Evolutionary conservation across 2,329 filamentous ascomycete genomes (phyloP), one percentile per base, ranked within the genome.

Genomic region (Monosporascus sp.): DNA sequence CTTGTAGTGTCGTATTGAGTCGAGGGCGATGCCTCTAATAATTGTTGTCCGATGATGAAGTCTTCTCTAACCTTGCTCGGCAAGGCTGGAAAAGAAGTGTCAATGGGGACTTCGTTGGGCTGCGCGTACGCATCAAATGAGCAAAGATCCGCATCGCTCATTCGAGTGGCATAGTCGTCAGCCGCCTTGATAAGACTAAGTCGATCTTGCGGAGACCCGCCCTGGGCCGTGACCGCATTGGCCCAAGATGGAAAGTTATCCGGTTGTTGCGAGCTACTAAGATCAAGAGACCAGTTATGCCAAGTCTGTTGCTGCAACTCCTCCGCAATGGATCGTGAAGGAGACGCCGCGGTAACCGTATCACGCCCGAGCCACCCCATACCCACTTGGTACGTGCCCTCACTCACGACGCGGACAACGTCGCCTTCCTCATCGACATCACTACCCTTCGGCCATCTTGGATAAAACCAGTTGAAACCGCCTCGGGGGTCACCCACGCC

Each of bases 401-500:
- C 76, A 66, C 94, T 99, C 50, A 93, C 77, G 11, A 96, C 88
- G 24, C 92, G 84, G 42, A 93, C 76, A 9, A 79, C 80, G 51
- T 88, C 78, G 2, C 88, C 86, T 45, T 85, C 69, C 50, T 81
- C 74, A 61, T 93, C 85, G 3, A 85, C 64, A 62, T 93, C 88
- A 24, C 77, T 77, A 0, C 88, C 88, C 45, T 79, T 81, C 8
- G 89, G 88, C 84, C 86, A 93, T 52, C 86, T 80, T 47, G 86
- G 83, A 60, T 88, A 85, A 62, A 96, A 89, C 93, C 95, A 99
- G 62, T 93, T 89, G 45, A 96, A 81, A 0, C 94, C 93, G 20
- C 89, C 88, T 60, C 88, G 88, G n/a, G 83, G 78, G 66, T 96
- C 94, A 5, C 94, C 95, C 9, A 99, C 84, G 0, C 88, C 90